Base-by-base conservation (phyloP, 108 stramenopile genomes). In the Mayamaea pseudoterrestris region DNA sequence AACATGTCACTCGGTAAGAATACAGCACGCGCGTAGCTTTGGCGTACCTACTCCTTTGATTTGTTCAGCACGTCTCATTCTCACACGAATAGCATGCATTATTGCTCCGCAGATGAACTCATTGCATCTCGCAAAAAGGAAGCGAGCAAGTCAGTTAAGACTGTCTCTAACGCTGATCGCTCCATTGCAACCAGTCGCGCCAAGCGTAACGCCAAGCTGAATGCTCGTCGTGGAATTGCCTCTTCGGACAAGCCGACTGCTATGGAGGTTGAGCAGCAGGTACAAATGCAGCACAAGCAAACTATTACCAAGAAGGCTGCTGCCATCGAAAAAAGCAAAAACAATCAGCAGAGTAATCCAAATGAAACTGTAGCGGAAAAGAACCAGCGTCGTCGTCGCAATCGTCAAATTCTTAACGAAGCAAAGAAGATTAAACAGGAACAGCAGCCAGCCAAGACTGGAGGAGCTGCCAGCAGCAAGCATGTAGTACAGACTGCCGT, bases 181-280 rank as follows among this genome's bases (percentile, higher is more conserved):
- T 63, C 67, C 12, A 63, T 69, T 5, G 85, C 76, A 0, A 60
- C 63, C 42, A 70, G 68, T 47, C 71, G 76, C 25, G 85, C 80
- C n/a, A 71, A 77, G 21, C 66, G 85, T 8, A 47, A 47, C n/a
- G 85, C 85, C 17, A 60, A 63, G 13, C 21, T 63, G 21, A 57
- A 60, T 8, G 73, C 73, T 4, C 45, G 69, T 22, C 74, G 85
- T 11, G 80, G 80, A 14, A 45, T 74, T 16, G 16, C 60, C 0
- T 14, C 14, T 36, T 58, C 50, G 8, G 35, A 31, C 1, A 69
- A 74, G 20, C 51, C 76, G 6, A 58, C 66, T 18, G 37, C 66
- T 29, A 77, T 76, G 78, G 78, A 82, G 42, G 48, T 79, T 26
- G 78, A 87, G 47, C 39, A 55, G 0, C 73, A 82, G 61, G 78